Evolutionary conservation across 345 rosid genomes (phyloP).

Genomic region (Cardamine chenopodiifolia): DNA sequence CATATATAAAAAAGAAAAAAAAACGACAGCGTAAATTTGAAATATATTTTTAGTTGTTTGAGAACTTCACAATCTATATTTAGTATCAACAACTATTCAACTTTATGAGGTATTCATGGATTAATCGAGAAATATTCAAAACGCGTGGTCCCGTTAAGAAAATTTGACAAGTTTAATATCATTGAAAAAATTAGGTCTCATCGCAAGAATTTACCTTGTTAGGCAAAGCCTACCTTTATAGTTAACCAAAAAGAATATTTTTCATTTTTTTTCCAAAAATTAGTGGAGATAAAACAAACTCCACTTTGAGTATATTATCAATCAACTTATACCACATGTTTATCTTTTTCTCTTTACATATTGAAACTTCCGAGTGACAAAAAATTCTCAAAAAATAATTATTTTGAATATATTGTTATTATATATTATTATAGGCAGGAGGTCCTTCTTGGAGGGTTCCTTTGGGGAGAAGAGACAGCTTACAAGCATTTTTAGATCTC

Average conservation of each 20-base stretch:
- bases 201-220: neutral
- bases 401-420: neutral
- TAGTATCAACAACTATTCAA: neutral
- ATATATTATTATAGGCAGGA: constrained; percentile 31
- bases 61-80: neutral
- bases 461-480: constrained; percentile 44
- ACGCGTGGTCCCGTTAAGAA: constrained; percentile 19
- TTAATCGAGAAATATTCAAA: neutral
- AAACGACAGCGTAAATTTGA: neutral
- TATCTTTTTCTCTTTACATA: neutral
- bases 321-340: neutral
- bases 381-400: neutral
- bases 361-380: neutral
- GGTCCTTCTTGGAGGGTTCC: constrained; percentile 45
- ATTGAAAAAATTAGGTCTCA: neutral
- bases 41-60: neutral
- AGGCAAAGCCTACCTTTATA: neutral
- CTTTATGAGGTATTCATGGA: neutral
- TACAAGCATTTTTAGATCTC: constrained; percentile 25
- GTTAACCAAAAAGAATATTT: neutral
- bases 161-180: neutral
- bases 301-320: neutral
- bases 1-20: constrained; percentile 3
- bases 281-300: neutral
- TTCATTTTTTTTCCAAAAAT: neutral